phyloP scores from a whole-genome alignment of 1,284 basidiomycete species.

The Moesziomyces antarcticus region DNA sequence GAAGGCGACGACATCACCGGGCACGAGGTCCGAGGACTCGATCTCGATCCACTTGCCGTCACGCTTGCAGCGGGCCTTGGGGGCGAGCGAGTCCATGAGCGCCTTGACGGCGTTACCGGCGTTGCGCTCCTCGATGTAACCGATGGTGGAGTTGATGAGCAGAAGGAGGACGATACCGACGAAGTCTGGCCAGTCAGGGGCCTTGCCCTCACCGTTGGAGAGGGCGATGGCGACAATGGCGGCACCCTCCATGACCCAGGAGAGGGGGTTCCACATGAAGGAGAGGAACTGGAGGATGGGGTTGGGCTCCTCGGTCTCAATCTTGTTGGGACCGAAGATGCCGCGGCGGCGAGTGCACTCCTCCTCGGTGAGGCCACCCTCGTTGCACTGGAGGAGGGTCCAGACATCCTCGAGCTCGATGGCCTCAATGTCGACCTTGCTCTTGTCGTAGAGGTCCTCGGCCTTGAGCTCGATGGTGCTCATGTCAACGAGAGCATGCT shows the following conservation, averaged over 20 bases:
- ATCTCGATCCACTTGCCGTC: slow-evolving; percentile 72
- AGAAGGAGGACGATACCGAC: slow-evolving; percentile 92
- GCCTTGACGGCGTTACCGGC: slow-evolving; percentile 99
- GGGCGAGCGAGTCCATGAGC: slow-evolving; percentile 97
- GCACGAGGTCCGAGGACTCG: slow-evolving; percentile 85
- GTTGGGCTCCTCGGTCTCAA: slow-evolving; percentile 78
- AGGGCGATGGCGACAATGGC: slow-evolving; percentile 95
- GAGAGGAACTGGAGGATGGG: slow-evolving; percentile 70
- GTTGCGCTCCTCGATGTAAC: slow-evolving; percentile 97
- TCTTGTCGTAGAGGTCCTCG: slow-evolving; percentile 95
- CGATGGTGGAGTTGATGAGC: slow-evolving; percentile 93
- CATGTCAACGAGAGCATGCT: slow-evolving; percentile 69
- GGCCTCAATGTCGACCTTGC: slow-evolving; percentile 98
- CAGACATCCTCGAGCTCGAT: slow-evolving; percentile 97
- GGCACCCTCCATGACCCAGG: slow-evolving; percentile 98
- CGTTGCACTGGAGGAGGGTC: slow-evolving; percentile 87
- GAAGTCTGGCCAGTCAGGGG: slow-evolving; percentile 98
- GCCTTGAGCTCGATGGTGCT: slow-evolving; percentile 83
- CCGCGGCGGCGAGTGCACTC: slow-evolving; percentile 88
- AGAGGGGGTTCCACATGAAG: slow-evolving; percentile 63
- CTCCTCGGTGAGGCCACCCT: slow-evolving; percentile 79
- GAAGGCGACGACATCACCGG: slow-evolving; percentile 87
- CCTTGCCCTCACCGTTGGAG: slow-evolving; percentile 85
- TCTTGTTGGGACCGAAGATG: slow-evolving; percentile 95
- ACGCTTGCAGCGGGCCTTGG: slow-evolving; percentile 81